A percentile compares a stretch with the other conserved stretches of the same genome.
phyloP scores from a whole-genome alignment of 495 filamentous ascomycete genomes.

The Penicillium waksmanii region DNA sequence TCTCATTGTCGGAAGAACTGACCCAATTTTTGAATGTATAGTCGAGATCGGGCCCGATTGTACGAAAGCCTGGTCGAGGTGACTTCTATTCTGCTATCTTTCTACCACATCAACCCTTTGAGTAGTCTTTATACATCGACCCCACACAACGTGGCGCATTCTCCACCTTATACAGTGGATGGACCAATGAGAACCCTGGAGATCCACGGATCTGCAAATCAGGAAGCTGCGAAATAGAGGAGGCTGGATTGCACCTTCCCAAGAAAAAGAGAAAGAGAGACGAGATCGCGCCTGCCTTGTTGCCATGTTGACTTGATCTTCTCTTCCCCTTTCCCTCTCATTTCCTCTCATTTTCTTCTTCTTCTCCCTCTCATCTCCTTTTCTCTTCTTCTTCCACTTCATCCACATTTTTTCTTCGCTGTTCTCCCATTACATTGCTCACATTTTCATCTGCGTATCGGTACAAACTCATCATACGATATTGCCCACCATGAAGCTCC shows the following conservation, averaged over 20 bases:
- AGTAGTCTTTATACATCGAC: constrained; percentile 3
- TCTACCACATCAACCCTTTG: neutral
- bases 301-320: constrained; percentile 7
- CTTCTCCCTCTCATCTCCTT: neutral
- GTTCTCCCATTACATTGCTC: neutral
- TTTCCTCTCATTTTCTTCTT: neutral
- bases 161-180: constrained; percentile 8
- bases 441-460: neutral
- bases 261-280: neutral
- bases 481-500: constrained; percentile 35
- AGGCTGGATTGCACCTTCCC: constrained; percentile 26
- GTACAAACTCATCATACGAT: neutral
- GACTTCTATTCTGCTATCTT: neutral
- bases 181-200: constrained; percentile 16
- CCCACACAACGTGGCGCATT: constrained; percentile 20
- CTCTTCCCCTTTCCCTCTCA: constrained; percentile 7
- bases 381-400: neutral
- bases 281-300: constrained; percentile 12
- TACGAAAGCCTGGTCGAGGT: neutral
- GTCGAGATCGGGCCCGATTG: neutral
- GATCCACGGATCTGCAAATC: constrained; percentile 25
- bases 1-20: neutral
- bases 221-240: constrained; percentile 15
- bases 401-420: neutral
- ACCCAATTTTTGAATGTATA: neutral